phyloP scores from a whole-genome alignment of 768 basidiomycete genomes.

The Mycena latifolia region DNA sequence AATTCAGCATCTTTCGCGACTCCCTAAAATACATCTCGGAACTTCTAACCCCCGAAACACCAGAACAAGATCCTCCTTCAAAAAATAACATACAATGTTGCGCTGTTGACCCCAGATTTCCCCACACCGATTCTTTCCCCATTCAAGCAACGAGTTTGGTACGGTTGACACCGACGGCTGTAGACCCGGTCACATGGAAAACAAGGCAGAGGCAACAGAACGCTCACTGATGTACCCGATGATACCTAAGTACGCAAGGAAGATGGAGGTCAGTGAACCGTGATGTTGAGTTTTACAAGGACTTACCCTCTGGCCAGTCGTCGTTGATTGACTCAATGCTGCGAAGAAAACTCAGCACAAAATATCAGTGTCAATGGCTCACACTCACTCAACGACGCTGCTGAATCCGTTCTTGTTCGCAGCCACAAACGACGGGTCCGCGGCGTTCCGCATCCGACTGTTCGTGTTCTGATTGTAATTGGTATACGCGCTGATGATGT shows the following conservation, averaged over 20 bases:
- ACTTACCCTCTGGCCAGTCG: conserved; percentile 46
- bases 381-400: conserved; percentile 44
- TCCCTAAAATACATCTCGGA: too few relatives aligned
- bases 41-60: too few relatives aligned
- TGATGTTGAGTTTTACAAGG: neutral
- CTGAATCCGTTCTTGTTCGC: conserved; percentile 43
- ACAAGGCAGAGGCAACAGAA: neutral
- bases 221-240: conserved; percentile 42
- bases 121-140: neutral
- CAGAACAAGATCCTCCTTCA: too few relatives aligned
- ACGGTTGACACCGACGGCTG: conserved; percentile 46
- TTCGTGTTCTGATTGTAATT: conserved; percentile 47
- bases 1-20: too few relatives aligned
- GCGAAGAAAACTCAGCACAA: neutral
- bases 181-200: too few relatives aligned
- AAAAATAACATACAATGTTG: too few relatives aligned
- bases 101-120: neutral
- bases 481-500: conserved; percentile 42
- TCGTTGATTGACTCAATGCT: conserved; percentile 44
- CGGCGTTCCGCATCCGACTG: conserved; percentile 41
- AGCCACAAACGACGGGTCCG: conserved; percentile 44
- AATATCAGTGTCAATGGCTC: neutral
- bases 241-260: conserved; percentile 11
- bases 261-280: neutral
- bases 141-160: conserved; percentile 12